phyloP scores from a whole-genome alignment of 208 protist species.

The Leishmania major region DNA sequence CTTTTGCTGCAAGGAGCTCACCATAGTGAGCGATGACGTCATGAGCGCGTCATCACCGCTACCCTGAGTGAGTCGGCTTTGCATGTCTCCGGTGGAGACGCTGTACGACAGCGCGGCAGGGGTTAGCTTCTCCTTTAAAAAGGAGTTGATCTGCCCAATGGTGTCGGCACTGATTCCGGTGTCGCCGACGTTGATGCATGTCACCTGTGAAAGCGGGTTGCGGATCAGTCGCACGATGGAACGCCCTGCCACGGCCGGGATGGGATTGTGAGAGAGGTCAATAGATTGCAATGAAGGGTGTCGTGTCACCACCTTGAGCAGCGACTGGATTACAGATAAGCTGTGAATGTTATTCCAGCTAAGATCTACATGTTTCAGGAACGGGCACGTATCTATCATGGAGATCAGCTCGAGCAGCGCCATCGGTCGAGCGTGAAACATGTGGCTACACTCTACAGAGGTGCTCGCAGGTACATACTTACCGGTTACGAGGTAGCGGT shows the following conservation, averaged over 20 bases:
- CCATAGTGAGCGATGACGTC: slow-evolving; percentile 7
- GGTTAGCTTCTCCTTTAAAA: slow-evolving; percentile 59
- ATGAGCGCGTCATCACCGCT: slow-evolving; percentile 10
- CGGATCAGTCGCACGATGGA: slow-evolving; percentile 66
- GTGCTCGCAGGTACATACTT: slow-evolving; percentile 41
- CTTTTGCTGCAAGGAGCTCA: slow-evolving; percentile 9
- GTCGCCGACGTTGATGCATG: slow-evolving; percentile 56
- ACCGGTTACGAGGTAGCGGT: slow-evolving; percentile 66
- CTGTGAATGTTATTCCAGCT: slow-evolving; percentile 82
- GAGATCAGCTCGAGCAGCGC: slow-evolving; percentile 65
- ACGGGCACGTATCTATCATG: slow-evolving; percentile 65
- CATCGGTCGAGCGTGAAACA: slow-evolving; percentile 57
- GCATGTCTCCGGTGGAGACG: slow-evolving; percentile 7
- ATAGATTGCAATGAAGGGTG: slow-evolving; percentile 65
- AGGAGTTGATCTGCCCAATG: slow-evolving; percentile 56
- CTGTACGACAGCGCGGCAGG: slow-evolving; percentile 14
- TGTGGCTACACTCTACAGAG: slow-evolving; percentile 61
- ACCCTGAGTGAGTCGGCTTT: slow-evolving; percentile 10
- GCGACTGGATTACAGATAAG: slow-evolving; percentile 64
- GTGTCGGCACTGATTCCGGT: slow-evolving; percentile 64
- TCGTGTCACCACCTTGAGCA: slow-evolving; percentile 48
- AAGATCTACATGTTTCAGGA: slow-evolving; percentile 62
- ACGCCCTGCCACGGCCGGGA: slow-evolving; percentile 75
- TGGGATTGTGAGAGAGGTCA: slow-evolving; percentile 79
- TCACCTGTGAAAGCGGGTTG: slow-evolving; percentile 63